Evolutionary conservation across 2,329 filamentous ascomycete species (phyloP).

Genomic region (Neofusicoccum sp.): DNA sequence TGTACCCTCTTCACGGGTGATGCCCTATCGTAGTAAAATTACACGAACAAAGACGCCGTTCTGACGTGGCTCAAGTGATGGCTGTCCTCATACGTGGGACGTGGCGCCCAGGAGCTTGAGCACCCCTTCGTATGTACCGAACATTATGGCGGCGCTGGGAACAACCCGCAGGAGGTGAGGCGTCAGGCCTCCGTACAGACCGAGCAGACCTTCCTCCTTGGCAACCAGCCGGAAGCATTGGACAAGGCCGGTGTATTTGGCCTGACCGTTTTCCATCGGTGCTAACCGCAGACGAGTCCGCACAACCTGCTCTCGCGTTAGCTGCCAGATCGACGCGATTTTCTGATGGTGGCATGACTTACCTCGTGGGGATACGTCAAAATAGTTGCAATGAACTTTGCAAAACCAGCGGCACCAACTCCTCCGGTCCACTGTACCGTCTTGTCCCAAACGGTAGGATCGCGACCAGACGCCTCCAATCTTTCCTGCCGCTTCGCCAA

Average conservation of each 20-base stretch:
- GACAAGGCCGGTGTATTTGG: conserved; percentile 83
- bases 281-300: conserved; percentile 82
- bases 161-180: conserved; percentile 89
- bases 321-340: not conserved
- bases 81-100: conserved; percentile 35
- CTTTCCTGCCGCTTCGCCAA: conserved; percentile 63
- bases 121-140: conserved; percentile 74
- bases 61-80: not conserved
- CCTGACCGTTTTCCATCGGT: conserved; percentile 66
- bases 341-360: conserved; percentile 25
- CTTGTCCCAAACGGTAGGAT: conserved; percentile 69
- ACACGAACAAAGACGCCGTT: not conserved
- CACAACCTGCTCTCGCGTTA: conserved; percentile 58
- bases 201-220: conserved; percentile 82
- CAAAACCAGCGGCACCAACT: conserved; percentile 72
- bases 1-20: not conserved
- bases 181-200: conserved; percentile 85
- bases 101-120: conserved; percentile 47
- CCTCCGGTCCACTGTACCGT: conserved; percentile 77
- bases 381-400: conserved; percentile 81
- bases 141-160: conserved; percentile 93
- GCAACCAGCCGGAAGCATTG: conserved; percentile 88
- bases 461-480: conserved; percentile 55
- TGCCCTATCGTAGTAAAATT: not conserved
- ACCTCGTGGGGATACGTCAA: conserved; percentile 93